These are phyloP conservation scores for Raffaelea ambrosiae DNA, from an alignment of 2,329 filamentous ascomycete species.

Conservation along the genomic window DNA sequence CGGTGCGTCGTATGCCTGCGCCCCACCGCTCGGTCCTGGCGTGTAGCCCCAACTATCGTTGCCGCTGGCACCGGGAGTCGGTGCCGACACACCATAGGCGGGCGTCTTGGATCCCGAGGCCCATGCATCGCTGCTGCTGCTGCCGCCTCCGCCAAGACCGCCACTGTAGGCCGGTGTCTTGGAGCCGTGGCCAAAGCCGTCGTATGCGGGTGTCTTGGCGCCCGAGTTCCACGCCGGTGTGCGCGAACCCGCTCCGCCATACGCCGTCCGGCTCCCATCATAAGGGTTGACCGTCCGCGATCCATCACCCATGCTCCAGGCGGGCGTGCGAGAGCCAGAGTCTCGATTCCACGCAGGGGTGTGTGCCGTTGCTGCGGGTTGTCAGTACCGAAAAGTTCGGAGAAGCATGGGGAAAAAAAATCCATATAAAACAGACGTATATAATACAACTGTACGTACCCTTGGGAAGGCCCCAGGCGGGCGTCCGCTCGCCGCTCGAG, in stretches of 20 bases:
- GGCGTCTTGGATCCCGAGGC: constrained; percentile 63
- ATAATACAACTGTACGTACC: constrained; percentile 43
- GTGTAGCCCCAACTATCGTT: constrained; percentile 54
- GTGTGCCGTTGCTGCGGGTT: constrained; percentile 41
- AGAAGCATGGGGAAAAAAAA: neutral
- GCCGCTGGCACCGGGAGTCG: constrained; percentile 49
- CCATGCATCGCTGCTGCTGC: constrained; percentile 14
- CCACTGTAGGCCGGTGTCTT: constrained; percentile 56
- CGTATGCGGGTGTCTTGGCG: constrained; percentile 59
- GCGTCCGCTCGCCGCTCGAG: constrained; percentile 60
- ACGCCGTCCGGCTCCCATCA: constrained; percentile 67
- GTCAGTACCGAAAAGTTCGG: too few relatives aligned
- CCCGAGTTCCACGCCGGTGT: constrained; percentile 75
- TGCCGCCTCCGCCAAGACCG: constrained; percentile 12
- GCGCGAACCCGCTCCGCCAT: constrained; percentile 54
- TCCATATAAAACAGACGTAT: neutral
- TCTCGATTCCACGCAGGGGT: constrained; percentile 56
- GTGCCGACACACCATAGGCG: constrained; percentile 54
- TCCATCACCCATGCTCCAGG: constrained; percentile 52
- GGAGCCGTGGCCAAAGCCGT: constrained; percentile 58
- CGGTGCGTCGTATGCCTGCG: constrained; percentile 58
- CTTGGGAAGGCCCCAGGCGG: constrained; percentile 60
- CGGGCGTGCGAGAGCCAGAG: constrained; percentile 56
- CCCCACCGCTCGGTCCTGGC: constrained; percentile 35
- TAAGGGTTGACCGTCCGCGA: constrained; percentile 62